Base-by-base conservation (phyloP, 495 filamentous ascomycete genomes). In the Trichoderma gamsii region DNA sequence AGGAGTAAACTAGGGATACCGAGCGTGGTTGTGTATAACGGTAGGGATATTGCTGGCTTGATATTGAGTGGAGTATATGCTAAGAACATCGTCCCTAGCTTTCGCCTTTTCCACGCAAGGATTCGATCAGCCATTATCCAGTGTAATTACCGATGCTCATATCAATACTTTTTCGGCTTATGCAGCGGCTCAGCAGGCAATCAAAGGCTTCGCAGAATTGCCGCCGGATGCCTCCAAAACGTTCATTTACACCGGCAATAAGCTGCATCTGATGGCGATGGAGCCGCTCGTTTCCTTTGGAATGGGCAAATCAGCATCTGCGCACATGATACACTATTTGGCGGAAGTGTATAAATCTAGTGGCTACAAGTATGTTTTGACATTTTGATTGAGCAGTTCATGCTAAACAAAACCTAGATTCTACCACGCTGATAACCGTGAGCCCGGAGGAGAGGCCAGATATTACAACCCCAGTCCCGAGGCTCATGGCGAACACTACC, bases 121-220 rank as follows among this genome's bases (percentile, higher is more conserved):
- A 8, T 52, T 61, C 3, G 56, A 61, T 29, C 25, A 61, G 2
- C 56, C 56, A 18, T 35, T 61, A 18, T 27, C 56, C 9, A 18
- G 13, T 21, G 25, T 61, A 12, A 61, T 61, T 9, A 61, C 56
- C 0, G 25, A 61, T 61, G 13, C 56, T 29, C 56, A 61, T 35
- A 18, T 61, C 11, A 61, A 61, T 16, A 61, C 27, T 13, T 32
- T 61, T 32, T 61, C 56, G 2, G 56, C 56, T 12, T 61, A 61
- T 32, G 56, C 25, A 0, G 56, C 56, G 6, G 56, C 56, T 5
- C 56, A 61, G 16, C 11, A 32, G 2, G 56, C 56, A 15, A 23
- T 61, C 23, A 27, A 61, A 32, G 56, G 56, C 12, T 61, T 61
- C 15, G 27, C 56, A 32, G 56, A 61, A 18, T 32, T 61, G 56